Percentiles rank a stretch among this genome's conserved stretches.
Evolutionary conservation across 73 alveolate species (phyloP).

Genomic region (Paramecium sonneborni): DNA sequence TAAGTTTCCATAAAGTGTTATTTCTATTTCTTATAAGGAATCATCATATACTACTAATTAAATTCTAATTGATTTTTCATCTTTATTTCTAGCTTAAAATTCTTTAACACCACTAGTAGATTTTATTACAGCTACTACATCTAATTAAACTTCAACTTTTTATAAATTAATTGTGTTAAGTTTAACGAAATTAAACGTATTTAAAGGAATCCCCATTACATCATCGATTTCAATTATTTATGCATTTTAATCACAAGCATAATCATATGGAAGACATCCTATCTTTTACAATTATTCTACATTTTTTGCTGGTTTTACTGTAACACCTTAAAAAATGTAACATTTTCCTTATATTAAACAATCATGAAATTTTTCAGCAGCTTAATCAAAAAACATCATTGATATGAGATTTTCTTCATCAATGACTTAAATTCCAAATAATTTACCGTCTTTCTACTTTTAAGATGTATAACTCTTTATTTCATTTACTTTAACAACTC

Average conservation of each 20-base stretch:
- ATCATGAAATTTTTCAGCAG: constrained; percentile 7
- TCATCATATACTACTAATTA: constrained; percentile 15
- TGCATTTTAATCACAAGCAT: background rate
- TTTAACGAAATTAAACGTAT: background rate
- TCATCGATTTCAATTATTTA: background rate
- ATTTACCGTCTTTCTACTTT: background rate
- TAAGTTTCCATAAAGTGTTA: background rate
- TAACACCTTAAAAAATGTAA: background rate
- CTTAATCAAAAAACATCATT: background rate
- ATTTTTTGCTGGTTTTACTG: constrained; percentile 1
- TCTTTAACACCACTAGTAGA: background rate
- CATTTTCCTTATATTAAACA: background rate
- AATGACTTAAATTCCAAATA: background rate
- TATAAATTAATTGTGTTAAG: background rate
- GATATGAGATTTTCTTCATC: background rate
- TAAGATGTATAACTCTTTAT: background rate
- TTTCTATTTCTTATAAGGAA: background rate
- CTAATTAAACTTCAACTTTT: background rate
- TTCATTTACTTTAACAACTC: constrained; percentile 8
- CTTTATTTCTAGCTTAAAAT: background rate
- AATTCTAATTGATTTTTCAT: background rate
- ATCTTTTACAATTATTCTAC: background rate
- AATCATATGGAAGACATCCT: background rate
- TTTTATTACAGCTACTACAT: background rate
- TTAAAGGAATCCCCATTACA: background rate